phyloP scores from a whole-genome alignment of 169 alveolate genomes.

The Eimeria necatrix region DNA sequence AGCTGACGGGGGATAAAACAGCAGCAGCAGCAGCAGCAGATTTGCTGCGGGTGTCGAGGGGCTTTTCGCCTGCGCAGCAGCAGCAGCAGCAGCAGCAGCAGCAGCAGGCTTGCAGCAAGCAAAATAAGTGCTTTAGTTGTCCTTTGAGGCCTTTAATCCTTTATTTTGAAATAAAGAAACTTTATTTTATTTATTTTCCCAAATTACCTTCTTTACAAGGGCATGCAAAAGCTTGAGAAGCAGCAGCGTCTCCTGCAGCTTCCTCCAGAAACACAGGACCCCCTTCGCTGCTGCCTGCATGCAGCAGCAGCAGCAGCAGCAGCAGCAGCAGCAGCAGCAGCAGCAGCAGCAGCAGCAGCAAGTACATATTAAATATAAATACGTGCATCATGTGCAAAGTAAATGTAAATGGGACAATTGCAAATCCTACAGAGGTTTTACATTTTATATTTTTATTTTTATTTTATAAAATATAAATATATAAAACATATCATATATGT shows the following conservation, averaged over 20 bases:
- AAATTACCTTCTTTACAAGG: background rate
- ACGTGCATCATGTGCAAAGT: background rate
- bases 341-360: too few species aligned
- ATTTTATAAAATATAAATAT: too few species aligned
- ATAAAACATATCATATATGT: too few species aligned
- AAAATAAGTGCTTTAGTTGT: background rate
- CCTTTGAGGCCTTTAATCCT: too few species aligned
- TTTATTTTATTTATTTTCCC: background rate
- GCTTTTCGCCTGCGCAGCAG: background rate
- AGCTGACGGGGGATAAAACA: constrained; percentile 6
- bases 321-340: too few species aligned
- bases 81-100: background rate
- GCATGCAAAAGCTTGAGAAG: background rate
- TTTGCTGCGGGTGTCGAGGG: constrained; percentile 20
- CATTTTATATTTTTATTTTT: background rate
- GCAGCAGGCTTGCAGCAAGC: background rate
- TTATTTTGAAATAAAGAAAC: background rate
- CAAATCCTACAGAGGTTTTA: background rate
- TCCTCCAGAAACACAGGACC: too few species aligned
- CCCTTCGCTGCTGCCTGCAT: too few species aligned
- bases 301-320: too few species aligned
- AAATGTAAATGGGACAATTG: too few species aligned
- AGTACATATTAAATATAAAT: too few species aligned
- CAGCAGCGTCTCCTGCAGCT: too few species aligned
- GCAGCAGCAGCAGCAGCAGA: background rate